These are phyloP conservation scores for Hyphodiscus sp. DNA, from an alignment of 2,329 filamentous ascomycete species.

Conservation along the genomic window DNA sequence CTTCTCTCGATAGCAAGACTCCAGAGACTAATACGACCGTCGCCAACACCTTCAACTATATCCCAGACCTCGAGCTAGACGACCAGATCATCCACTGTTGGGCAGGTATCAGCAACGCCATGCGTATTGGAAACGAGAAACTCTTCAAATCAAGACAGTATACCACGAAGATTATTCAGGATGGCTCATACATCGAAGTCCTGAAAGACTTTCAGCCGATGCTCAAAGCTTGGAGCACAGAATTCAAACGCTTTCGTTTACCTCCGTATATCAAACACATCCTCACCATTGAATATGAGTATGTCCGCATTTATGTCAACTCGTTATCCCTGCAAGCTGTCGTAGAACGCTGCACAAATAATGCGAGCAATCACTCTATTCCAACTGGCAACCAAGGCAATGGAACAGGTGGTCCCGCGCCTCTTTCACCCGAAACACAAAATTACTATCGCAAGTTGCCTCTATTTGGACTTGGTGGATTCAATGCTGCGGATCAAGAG, in stretches of 20 bases:
- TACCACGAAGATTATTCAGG: conserved; percentile 83
- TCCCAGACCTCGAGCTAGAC: conserved; percentile 59
- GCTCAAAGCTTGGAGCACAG: conserved; percentile 69
- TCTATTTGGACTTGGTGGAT: conserved; percentile 56
- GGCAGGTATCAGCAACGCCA: conserved; percentile 87
- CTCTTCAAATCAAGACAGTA: conserved; percentile 83
- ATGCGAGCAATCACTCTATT: conserved; percentile 44
- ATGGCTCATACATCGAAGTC: conserved; percentile 72
- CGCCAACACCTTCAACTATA: conserved; percentile 57
- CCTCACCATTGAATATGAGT: conserved; percentile 90
- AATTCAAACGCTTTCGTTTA: conserved; percentile 72
- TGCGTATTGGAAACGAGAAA: conserved; percentile 84
- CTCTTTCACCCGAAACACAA: conserved; percentile 56
- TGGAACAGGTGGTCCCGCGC: conserved; percentile 32
- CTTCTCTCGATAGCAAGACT: conserved; percentile 49
- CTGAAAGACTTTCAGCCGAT: conserved; percentile 77
- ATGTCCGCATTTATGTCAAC: conserved; percentile 90
- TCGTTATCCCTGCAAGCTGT: conserved; percentile 91
- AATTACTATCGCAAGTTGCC: conserved; percentile 60
- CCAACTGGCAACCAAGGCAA: conserved; percentile 31
- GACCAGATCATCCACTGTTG: conserved; percentile 78
- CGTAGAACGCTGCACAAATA: conserved; percentile 82
- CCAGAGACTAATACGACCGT: conserved; percentile 52
- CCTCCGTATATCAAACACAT: conserved; percentile 66
- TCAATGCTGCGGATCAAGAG: conserved; percentile 61